Conservation (phyloP, 2,329 filamentous ascomycete genomes). For the Colletotrichum tabaci region DNA sequence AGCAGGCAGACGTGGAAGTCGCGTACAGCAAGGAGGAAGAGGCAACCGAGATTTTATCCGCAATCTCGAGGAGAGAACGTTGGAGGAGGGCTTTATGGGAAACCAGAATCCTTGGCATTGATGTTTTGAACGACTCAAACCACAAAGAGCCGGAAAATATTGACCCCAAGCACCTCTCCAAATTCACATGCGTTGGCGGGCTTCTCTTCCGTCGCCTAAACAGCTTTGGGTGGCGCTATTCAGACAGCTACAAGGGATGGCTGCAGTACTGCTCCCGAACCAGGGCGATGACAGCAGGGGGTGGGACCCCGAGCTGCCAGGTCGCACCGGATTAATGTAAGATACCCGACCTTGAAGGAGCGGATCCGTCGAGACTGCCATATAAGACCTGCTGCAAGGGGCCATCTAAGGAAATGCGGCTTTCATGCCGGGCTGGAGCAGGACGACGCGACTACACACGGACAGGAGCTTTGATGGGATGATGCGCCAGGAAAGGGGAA, state of each 20-base stretch:
- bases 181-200: not conserved
- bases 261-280: not conserved
- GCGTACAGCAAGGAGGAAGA: conserved; percentile 73
- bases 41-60: conserved; percentile 91
- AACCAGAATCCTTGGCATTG: conserved; percentile 78
- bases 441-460: conserved; percentile 11
- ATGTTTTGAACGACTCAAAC: conserved; percentile 43
- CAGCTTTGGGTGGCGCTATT: not conserved
- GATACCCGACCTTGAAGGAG: conserved; percentile 35
- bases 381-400: conserved; percentile 22
- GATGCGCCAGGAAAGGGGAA: conserved; percentile 23
- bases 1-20: conserved; percentile 82
- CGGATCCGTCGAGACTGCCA: conserved; percentile 15
- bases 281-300: conserved; percentile 1
- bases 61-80: conserved; percentile 91
- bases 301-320: conserved; percentile 5
- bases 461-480: conserved; percentile 33
- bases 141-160: not conserved
- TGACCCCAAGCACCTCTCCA: not conserved
- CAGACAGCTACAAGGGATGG: conserved; percentile 1
- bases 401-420: conserved; percentile 14
- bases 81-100: conserved; percentile 92
- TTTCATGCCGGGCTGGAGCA: conserved; percentile 2
- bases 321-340: conserved; percentile 21
- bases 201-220: not conserved